Percentiles rank a stretch among this genome's conserved stretches.
These are phyloP conservation scores for Microsporum canis DNA, from an alignment of 2,329 filamentous ascomycete species.

Conservation along the genomic window DNA sequence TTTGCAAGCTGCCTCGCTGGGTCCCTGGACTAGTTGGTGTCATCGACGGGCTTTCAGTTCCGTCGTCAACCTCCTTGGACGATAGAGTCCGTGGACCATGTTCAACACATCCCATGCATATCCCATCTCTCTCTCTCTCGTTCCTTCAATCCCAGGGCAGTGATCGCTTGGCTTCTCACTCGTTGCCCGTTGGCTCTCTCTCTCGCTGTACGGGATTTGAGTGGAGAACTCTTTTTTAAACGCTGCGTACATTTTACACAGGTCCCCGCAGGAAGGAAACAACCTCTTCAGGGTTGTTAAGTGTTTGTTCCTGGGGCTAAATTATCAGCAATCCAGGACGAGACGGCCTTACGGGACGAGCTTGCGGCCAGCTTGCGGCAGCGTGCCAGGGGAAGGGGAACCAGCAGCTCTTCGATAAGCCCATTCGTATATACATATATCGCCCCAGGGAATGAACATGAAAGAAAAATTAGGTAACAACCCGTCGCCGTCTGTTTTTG, in stretches of 20 bases:
- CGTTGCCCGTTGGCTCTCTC: not conserved
- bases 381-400: not conserved
- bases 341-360: not conserved
- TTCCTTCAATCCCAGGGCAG: not conserved
- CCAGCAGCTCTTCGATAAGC: not conserved
- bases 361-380: not conserved
- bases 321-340: not conserved
- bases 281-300: constrained; percentile 1
- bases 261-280: not conserved
- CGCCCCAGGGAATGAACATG: too few species aligned
- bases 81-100: not conserved
- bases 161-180: not conserved
- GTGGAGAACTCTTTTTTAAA: not conserved
- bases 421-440: too few species aligned
- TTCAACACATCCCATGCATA: not conserved
- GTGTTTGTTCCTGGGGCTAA: constrained; percentile 3
- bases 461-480: not conserved
- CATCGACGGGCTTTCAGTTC: not conserved
- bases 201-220: not conserved
- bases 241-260: not conserved
- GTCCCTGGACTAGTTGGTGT: not conserved
- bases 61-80: not conserved
- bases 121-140: not conserved
- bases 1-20: not conserved
- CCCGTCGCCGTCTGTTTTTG: not conserved